These are phyloP conservation scores for Hysterium pulicare DNA, from an alignment of 2,329 filamentous ascomycete species.

Conservation along the genomic window DNA sequence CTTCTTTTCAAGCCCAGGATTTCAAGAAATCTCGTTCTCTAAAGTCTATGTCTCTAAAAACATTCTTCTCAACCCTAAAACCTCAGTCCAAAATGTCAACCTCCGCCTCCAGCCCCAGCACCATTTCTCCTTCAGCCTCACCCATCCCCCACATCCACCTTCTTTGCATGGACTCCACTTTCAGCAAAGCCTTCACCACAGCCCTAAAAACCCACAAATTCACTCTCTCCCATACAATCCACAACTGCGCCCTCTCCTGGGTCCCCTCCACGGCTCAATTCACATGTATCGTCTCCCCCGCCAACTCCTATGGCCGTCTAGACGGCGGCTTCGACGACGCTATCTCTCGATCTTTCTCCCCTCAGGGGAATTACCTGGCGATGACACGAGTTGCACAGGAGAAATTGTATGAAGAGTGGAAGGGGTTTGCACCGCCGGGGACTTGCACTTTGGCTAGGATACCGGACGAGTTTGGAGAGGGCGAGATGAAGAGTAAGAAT, in stretches of 20 bases:
- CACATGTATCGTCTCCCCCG: slow-evolving; percentile 52
- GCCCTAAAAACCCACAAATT: slow-evolving; percentile 35
- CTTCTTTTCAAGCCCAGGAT: not conserved
- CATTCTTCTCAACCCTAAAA: not conserved
- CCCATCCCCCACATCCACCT: slow-evolving; percentile 41
- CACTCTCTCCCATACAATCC: slow-evolving; percentile 33
- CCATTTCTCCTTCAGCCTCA: not conserved
- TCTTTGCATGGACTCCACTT: slow-evolving; percentile 41
- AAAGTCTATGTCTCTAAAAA: not conserved
- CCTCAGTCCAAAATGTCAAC: not conserved
- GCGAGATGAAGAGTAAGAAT: slow-evolving; percentile 28
- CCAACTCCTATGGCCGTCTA: slow-evolving; percentile 54
- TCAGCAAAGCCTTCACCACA: slow-evolving; percentile 39
- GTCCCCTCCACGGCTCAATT: slow-evolving; percentile 39
- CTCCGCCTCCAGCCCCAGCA: not conserved
- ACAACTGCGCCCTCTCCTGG: slow-evolving; percentile 39
- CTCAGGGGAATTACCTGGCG: slow-evolving; percentile 44
- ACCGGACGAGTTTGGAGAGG: slow-evolving; percentile 35
- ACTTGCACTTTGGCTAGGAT: slow-evolving; percentile 49
- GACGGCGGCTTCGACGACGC: slow-evolving; percentile 56
- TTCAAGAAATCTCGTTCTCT: not conserved
- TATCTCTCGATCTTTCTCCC: slow-evolving; percentile 49
- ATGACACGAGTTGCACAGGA: slow-evolving; percentile 47
- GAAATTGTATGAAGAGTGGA: slow-evolving; percentile 46
- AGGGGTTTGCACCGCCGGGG: slow-evolving; percentile 52